Evolutionary conservation across 2,329 filamentous ascomycete species (phyloP), one percentile per base, ranked within the genome.

Genomic region (Shiraia bambusicola): DNA sequence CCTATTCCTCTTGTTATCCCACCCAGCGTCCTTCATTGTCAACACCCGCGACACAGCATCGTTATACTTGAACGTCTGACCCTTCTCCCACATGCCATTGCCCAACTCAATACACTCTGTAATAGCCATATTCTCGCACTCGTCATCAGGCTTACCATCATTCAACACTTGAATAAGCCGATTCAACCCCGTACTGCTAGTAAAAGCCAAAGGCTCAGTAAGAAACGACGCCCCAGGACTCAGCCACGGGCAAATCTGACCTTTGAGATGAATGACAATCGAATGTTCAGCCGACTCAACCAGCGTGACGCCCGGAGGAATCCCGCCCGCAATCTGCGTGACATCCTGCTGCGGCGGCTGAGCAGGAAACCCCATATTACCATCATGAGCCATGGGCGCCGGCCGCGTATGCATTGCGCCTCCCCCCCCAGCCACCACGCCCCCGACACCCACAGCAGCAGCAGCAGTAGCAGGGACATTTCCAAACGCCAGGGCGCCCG

Each of bases 41-140:
- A 63, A 34, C n/a, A 64, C 59, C 50, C 52, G 52, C 16, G 54
- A 53, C 27, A 63, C 56, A 7, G 60, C 57, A 45, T 60, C 60
- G 2, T 54, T 58, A 36, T 52, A 61, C 40, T 62, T 56, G 54
- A 65, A 67, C 14, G 60, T 66, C 44, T 59, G 57, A 1, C 65
- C 62, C 49, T 66, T 65, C 43, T 61, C 62, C 61, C 59, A 67
- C 40, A 59, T 12, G 4, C 63, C 64, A 45, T 58, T 63, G 2
- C 59, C 63, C 40, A 65, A 38, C 49, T 67, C 64, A 37, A 65
- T 58, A 28, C 62, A 65, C 52, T 67, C 61, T 1, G 59, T 65
- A 9, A 67, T 36, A 0, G 59, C 63, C 31, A 52, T 58, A 6
- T 62, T 61, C 34, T 61, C 50, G 17, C 53, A 55, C n/a, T 63